Conservation (phyloP, 495 filamentous ascomycete genomes). For the Xylaria acuta region DNA sequence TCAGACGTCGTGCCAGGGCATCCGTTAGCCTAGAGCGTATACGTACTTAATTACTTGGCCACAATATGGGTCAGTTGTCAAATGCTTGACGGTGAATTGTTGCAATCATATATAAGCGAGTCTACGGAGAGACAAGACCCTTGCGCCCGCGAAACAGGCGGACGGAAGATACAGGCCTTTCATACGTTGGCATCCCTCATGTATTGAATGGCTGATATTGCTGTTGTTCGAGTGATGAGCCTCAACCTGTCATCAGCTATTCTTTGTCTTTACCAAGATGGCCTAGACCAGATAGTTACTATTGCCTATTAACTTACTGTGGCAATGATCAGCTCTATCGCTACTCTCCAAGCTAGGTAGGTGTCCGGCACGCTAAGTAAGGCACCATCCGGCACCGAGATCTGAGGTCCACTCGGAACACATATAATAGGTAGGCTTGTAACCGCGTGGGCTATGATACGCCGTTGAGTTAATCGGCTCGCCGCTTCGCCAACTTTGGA, state of each 20-base stretch:
- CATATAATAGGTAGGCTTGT: neutral
- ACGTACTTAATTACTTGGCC: no score
- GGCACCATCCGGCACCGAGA: conserved; percentile 2
- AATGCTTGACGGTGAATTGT: neutral
- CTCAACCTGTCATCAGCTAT: neutral
- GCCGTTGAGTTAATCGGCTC: neutral
- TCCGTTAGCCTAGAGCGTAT: neutral
- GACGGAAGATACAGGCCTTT: neutral
- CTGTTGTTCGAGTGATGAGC: neutral
- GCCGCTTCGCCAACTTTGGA: neutral
- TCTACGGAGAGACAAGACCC: neutral
- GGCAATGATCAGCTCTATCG: neutral
- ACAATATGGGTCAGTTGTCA: neutral
- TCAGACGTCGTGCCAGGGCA: neutral
- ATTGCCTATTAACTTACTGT: neutral
- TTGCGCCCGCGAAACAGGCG: neutral
- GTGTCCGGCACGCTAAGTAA: neutral
- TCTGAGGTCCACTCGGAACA: neutral
- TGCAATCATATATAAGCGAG: neutral
- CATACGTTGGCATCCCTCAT: neutral
- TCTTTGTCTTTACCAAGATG: neutral
- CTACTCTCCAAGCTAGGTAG: neutral
- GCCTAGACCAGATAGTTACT: no score
- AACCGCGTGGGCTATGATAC: neutral
- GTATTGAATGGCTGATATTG: neutral